These are phyloP conservation scores for Hypomyces perniciosus DNA, from an alignment of 2,329 filamentous ascomycete species.

Conservation along the genomic window DNA sequence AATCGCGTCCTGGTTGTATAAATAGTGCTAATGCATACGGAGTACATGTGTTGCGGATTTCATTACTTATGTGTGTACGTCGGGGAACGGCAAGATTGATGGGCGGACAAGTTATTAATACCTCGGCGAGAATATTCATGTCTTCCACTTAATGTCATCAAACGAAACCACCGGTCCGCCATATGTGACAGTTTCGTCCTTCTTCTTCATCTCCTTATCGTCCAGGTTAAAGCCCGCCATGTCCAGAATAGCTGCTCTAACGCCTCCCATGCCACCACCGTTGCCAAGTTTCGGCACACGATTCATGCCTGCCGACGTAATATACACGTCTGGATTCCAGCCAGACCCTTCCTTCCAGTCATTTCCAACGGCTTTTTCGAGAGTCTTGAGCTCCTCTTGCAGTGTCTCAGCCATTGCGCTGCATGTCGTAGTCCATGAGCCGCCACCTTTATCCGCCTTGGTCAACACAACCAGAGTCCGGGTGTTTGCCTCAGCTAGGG, in stretches of 20 bases:
- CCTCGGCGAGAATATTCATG: constrained; percentile 10
- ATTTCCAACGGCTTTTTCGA: constrained; percentile 18
- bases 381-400: constrained; percentile 21
- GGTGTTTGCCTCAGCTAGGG: constrained; percentile 40
- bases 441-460: constrained; percentile 47
- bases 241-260: constrained; percentile 33
- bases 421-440: constrained; percentile 25
- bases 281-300: constrained; percentile 25
- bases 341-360: constrained; percentile 25
- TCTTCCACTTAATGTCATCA: constrained; percentile 33
- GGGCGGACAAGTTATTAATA: constrained; percentile 8
- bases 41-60: too few species aligned
- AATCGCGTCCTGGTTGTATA: neutral
- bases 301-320: constrained; percentile 34
- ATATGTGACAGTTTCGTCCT: constrained; percentile 31
- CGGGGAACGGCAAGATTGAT: neutral
- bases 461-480: constrained; percentile 48
- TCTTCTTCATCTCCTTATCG: constrained; percentile 28
- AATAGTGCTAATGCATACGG: neutral
- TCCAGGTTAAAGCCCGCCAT: constrained; percentile 32
- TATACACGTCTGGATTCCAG: constrained; percentile 26
- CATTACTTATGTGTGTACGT: too few species aligned
- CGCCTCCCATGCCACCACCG: constrained; percentile 35
- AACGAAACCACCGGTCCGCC: constrained; percentile 33
- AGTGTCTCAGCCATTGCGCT: constrained; percentile 21